phyloP scores from a whole-genome alignment of 805 yeast species.

The Yamadazyma tumulicola region DNA sequence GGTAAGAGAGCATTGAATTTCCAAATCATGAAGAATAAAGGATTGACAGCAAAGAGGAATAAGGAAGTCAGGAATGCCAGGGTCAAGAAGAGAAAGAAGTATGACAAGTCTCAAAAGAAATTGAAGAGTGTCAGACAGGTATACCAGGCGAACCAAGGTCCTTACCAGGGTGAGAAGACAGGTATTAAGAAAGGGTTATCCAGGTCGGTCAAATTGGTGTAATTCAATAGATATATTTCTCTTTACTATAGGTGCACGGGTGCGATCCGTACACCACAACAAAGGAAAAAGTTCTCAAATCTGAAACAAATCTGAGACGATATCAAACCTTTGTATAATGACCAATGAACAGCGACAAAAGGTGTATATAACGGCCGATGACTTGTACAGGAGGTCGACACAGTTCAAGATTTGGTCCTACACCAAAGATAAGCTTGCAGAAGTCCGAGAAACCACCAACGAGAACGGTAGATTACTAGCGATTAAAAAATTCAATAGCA shows the following conservation, averaged over 20 bases:
- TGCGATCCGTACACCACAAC: background rate
- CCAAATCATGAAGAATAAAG: constrained; percentile 94
- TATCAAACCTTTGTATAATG: background rate
- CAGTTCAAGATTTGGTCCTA: constrained; percentile 89
- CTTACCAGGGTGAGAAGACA: constrained; percentile 91
- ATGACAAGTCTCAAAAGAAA: constrained; percentile 91
- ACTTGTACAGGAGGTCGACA: constrained; percentile 79
- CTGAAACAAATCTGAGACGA: background rate
- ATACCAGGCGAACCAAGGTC: constrained; percentile 64
- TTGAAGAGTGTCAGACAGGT: constrained; percentile 87
- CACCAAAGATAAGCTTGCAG: constrained; percentile 52
- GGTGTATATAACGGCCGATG: constrained; percentile 64
- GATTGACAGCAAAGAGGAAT: constrained; percentile 88
- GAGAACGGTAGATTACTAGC: constrained; percentile 48
- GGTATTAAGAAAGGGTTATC: constrained; percentile 95
- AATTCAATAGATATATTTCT: too few species aligned
- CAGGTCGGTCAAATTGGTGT: constrained; percentile 77
- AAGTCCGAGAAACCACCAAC: constrained; percentile 49
- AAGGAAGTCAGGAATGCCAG: constrained; percentile 94
- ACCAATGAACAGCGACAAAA: background rate
- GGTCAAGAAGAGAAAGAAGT: constrained; percentile 97
- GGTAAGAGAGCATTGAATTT: constrained; percentile 95
- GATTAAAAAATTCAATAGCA: constrained; percentile 24
- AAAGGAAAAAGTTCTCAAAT: background rate
- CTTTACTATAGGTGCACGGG: background rate